Conservation (phyloP, 2,329 filamentous ascomycete species). For the Zymoseptoria passerinii region DNA sequence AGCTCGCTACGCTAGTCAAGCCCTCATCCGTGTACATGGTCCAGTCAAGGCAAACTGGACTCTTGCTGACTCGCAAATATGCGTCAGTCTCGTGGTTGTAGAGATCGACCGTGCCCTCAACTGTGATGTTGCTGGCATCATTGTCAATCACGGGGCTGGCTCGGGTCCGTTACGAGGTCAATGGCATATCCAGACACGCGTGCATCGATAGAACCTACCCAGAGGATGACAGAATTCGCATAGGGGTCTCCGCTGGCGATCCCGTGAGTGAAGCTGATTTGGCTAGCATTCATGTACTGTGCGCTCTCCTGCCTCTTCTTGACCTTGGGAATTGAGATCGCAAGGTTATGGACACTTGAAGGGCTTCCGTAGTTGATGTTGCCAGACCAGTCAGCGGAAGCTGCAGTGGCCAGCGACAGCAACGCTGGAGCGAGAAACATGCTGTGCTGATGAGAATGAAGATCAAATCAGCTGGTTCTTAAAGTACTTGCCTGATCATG, state of each 20-base stretch:
- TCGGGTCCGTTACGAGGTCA: conserved; percentile 18
- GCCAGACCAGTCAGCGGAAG: conserved; percentile 12
- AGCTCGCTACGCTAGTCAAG: conserved; percentile 11
- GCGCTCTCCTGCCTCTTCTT: conserved; percentile 43
- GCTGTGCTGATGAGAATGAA: too few relatives aligned
- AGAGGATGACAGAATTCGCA: conserved; percentile 34
- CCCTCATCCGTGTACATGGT: conserved; percentile 10
- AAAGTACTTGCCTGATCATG: too few relatives aligned
- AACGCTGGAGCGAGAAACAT: too few relatives aligned
- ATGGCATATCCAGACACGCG: too few relatives aligned
- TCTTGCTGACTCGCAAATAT: conserved; percentile 17
- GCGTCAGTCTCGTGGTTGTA: conserved; percentile 23
- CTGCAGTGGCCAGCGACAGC: too few relatives aligned
- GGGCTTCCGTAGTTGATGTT: conserved; percentile 63
- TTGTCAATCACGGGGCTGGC: conserved; percentile 17
- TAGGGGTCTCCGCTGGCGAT: conserved; percentile 36
- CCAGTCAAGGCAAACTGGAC: conserved; percentile 19
- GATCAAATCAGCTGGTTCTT: too few relatives aligned
- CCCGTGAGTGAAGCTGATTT: conserved; percentile 55
- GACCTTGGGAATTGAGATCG: conserved; percentile 55
- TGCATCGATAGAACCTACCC: conserved; percentile 15
- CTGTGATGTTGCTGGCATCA: conserved; percentile 22
- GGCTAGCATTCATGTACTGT: conserved; percentile 34
- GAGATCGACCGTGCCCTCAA: conserved; percentile 18
- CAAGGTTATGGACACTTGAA: conserved; percentile 55